Conservation (phyloP, 306 rosid genomes). For the Trifolium fragiferum region DNA sequence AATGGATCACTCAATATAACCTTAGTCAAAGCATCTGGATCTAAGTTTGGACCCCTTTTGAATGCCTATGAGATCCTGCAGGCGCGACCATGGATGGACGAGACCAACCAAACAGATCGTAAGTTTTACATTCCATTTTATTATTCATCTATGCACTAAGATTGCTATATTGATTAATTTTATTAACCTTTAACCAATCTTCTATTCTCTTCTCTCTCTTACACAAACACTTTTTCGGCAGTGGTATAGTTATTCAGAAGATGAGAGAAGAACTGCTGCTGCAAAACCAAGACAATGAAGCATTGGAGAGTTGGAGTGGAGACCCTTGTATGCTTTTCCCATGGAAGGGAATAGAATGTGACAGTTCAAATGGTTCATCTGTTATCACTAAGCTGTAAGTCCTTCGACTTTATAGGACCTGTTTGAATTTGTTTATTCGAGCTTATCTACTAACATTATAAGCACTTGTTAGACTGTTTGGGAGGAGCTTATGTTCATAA, state of each 20-base stretch:
- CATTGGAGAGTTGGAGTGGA: constrained; percentile 69
- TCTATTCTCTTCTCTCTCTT: constrained; percentile 25
- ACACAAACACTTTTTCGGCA: constrained; percentile 39
- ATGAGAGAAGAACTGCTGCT: constrained; percentile 60
- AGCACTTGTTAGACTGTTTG: background rate
- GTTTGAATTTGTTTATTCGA: background rate
- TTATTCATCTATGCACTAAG: constrained; percentile 4
- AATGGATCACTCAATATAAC: constrained; percentile 70
- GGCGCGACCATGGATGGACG: constrained; percentile 52
- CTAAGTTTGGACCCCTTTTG: constrained; percentile 78
- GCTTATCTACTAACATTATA: background rate
- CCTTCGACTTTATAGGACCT: constrained; percentile 8
- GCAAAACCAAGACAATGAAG: constrained; percentile 55
- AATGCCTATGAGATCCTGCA: constrained; percentile 83
- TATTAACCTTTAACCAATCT: constrained; percentile 12
- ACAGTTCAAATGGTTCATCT: constrained; percentile 44
- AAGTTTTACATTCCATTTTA: constrained; percentile 36
- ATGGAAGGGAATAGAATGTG: constrained; percentile 77
- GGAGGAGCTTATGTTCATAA: background rate
- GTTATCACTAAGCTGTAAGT: constrained; percentile 74
- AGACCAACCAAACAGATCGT: constrained; percentile 62
- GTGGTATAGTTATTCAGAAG: constrained; percentile 59
- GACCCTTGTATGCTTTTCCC: constrained; percentile 77
- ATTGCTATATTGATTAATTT: constrained; percentile 15
- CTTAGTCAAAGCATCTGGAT: constrained; percentile 62